Base-by-base conservation (phyloP, 2,329 filamentous ascomycete species). In the Aspergillus calidoustus region DNA sequence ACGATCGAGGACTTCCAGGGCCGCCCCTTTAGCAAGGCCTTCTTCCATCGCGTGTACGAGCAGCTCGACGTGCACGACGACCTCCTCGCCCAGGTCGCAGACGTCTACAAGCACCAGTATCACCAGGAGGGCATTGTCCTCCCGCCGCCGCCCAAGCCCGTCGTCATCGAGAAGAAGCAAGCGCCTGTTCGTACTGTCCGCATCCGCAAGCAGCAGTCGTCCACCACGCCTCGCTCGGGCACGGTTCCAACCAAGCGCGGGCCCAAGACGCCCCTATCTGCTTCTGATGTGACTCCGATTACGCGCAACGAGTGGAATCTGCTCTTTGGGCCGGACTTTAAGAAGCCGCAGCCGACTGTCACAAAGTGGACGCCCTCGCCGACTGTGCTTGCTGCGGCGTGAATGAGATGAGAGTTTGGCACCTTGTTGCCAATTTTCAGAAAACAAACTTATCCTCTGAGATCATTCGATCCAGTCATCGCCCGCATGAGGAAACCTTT, bases 21-120 rank as follows among this genome's bases (percentile, higher is more conserved):
- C 38, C 76, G 77, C 6, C 76, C 76, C 5, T 79, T 80, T 64
- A 80, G 76, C 68, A 76, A 76, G 59, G 75, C 72, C 5, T 81
- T 81, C 60, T 78, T 81, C 64, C 74, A 77, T 54, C 73, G 77
- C 30, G 73, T 79, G 22, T 81, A 81, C 60, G 76, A 80, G 46
- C 77, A 80, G 44, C 63, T 80, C 1, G 68, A 77, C 54, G 72
- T 81, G 3, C 64, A 68, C 5, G 75, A 80, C 41, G 70, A 75
- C 2, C 68, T 78, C 7, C 69, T 80, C 13, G 66, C 73, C 9
- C 68, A 71, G n/a, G 70, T 81, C 7, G 76, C 76, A 9, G 59
- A 64, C 19, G 68, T 72, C 3, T 80, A 80, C 63, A 71, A 74
- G 49, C 63, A 65, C 41, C 68, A 70, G 5, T 76, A 77, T 58